phyloP scores from a whole-genome alignment of 1,284 basidiomycete species.

The Psilocybe mexicana region DNA sequence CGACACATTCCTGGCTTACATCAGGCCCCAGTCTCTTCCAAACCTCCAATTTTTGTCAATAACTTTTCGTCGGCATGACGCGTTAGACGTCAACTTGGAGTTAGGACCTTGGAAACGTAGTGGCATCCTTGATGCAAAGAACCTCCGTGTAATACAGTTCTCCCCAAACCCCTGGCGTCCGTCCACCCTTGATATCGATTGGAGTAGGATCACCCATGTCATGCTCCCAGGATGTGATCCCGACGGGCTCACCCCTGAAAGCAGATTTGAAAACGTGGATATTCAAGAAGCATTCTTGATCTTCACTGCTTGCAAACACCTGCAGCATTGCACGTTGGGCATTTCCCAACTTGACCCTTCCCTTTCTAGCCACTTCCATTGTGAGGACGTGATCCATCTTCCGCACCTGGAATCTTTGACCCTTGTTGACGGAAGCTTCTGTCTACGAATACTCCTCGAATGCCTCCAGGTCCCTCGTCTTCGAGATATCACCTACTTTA shows the following conservation, averaged over 20 bases:
- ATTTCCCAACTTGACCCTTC: not conserved
- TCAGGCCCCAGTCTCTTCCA: not conserved
- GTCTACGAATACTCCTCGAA: too few species aligned
- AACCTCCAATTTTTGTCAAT: not conserved
- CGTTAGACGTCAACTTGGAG: not conserved
- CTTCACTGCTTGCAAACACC: not conserved
- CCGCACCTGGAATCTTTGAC: too few species aligned
- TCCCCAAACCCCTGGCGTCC: not conserved
- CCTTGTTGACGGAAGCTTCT: too few species aligned
- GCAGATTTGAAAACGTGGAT: not conserved
- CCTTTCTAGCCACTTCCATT: too few species aligned
- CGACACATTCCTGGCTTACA: not conserved
- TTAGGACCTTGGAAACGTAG: not conserved
- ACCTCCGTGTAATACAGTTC: not conserved
- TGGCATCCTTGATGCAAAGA: not conserved
- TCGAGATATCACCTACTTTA: too few species aligned
- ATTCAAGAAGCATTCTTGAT: not conserved
- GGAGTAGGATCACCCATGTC: not conserved
- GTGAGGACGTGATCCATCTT: too few species aligned
- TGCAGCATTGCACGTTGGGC: not conserved
- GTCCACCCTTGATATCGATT: not conserved
- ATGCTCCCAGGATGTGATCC: not conserved
- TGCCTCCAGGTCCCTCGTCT: too few species aligned
- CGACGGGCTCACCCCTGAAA: not conserved
- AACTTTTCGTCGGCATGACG: not conserved